These are phyloP conservation scores for Cladosporium phlei DNA, from an alignment of 2,329 filamentous ascomycete genomes.

Conservation along the genomic window DNA sequence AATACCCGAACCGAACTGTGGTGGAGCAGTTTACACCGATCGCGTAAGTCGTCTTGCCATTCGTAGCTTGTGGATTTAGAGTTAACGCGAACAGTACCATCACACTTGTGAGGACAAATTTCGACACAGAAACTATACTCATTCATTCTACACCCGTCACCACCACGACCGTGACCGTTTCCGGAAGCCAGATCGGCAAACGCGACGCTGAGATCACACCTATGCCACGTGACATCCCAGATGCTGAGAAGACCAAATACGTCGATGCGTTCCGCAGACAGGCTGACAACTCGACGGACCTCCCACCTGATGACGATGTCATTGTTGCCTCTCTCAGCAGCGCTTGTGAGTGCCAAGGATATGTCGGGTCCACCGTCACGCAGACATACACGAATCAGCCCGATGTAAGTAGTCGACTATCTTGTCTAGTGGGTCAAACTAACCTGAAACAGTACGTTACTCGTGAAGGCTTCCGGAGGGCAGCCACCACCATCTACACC, in stretches of 20 bases:
- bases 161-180: constrained; percentile 25
- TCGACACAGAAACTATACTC: constrained; percentile 17
- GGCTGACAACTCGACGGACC: constrained; percentile 3
- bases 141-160: constrained; percentile 21
- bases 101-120: constrained; percentile 19
- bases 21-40: constrained; percentile 27
- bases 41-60: constrained; percentile 21
- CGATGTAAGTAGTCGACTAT: constrained; percentile 19
- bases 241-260: constrained; percentile 5
- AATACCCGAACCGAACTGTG: constrained; percentile 24
- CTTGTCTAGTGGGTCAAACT: too few relatives aligned
- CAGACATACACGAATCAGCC: constrained; percentile 26
- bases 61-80: background rate
- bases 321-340: constrained; percentile 28
- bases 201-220: constrained; percentile 16
- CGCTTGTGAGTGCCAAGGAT: constrained; percentile 30
- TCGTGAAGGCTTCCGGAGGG: constrained; percentile 19
- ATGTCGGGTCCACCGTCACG: constrained; percentile 23
- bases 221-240: constrained; percentile 18
- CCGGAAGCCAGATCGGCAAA: constrained; percentile 12
- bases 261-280: constrained; percentile 9
- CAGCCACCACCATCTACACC: constrained; percentile 20
- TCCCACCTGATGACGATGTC: constrained; percentile 9
- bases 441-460: too few relatives aligned
- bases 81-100: constrained; percentile 15